Base-by-base conservation (phyloP, 2,329 filamentous ascomycete genomes). In the Ceratocystis ficicola region DNA sequence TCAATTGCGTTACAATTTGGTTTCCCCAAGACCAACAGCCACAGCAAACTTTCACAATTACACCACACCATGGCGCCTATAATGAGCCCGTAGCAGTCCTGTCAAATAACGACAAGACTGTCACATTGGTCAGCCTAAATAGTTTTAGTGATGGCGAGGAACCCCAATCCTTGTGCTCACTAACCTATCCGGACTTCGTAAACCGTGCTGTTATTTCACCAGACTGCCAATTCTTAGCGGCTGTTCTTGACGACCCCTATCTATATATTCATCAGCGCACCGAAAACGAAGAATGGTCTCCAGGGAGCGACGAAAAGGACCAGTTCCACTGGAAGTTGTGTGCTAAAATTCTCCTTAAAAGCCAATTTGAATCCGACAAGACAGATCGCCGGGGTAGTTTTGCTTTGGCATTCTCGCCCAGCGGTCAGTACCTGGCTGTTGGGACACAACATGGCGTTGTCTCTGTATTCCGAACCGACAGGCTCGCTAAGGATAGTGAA, bases 121-220 rank as follows among this genome's bases (percentile, higher is more conserved):
- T 97, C 66, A 87, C 87, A 32, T 77, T 96, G n/a, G 90, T 95
- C 72, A 88, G 86, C 62, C 78, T 97, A 22, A 79, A 83, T 32
- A 83, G 86, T 64, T 83, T 85, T 63, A 75, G 76, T 3, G 71
- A 71, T 44, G 73, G 73, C 57, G 74, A 77, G 17, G 74, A 74
- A 61, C 74, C 75, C 15, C 80, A 88, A 68, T 79, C 87, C 44
- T 76, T 95, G 25, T 85, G 89, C 65, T 81, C 86, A 55, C 77
- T 96, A 64, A 80, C 83, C 3, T 87, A 95, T 69, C 87, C 89
- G 4, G 88, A 93, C 72, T 88, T 86, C 69, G 93, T 97, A 77
- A 99, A 99, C 72, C 90, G 95, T 72, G 90, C 92, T 44, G 84
- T 92, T n/a, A 86, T 99, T 64, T 96, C 93, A 5, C 94, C 93